These are phyloP conservation scores for Carex littledalei DNA, from an alignment of 176 grass and related monocot genomes.

Conservation along the genomic window DNA sequence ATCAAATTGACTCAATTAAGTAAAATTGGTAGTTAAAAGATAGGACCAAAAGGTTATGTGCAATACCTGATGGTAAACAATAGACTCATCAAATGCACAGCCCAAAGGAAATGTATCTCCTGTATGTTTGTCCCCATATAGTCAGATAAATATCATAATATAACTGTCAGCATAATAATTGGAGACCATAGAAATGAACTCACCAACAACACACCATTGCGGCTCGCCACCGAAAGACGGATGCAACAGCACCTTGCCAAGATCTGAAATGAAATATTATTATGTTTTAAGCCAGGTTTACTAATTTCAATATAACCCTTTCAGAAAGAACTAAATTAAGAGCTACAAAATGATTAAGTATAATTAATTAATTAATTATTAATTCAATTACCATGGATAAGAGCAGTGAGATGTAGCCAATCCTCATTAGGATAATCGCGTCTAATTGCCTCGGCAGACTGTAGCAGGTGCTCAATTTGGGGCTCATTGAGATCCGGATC, in stretches of 20 bases:
- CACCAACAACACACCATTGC: slow-evolving; percentile 43
- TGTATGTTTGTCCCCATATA: neutral
- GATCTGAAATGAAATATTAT: slow-evolving; percentile 18
- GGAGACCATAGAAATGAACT: neutral
- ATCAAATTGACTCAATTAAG: neutral
- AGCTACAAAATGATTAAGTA: neutral
- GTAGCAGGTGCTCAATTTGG: slow-evolving; percentile 95
- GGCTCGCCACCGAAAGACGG: slow-evolving; percentile 31
- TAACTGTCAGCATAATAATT: neutral
- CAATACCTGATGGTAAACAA: slow-evolving; percentile 27
- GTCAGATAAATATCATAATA: neutral
- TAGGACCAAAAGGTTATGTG: neutral
- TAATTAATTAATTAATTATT: neutral
- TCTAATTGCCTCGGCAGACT: slow-evolving; percentile 92
- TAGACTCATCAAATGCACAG: slow-evolving; percentile 36
- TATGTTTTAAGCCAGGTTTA: neutral
- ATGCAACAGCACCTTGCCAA: slow-evolving; percentile 36
- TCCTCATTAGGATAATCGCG: slow-evolving; percentile 84
- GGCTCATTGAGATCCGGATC: slow-evolving; percentile 95
- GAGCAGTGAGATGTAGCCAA: slow-evolving; percentile 78
- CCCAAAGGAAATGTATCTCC: slow-evolving; percentile 39
- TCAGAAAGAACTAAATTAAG: neutral
- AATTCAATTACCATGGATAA: slow-evolving; percentile 21
- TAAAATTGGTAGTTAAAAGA: neutral
- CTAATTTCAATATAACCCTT: neutral